These are phyloP conservation scores for Yarrowia phangngaensis DNA, from an alignment of 805 yeast genomes.

Conservation along the genomic window DNA sequence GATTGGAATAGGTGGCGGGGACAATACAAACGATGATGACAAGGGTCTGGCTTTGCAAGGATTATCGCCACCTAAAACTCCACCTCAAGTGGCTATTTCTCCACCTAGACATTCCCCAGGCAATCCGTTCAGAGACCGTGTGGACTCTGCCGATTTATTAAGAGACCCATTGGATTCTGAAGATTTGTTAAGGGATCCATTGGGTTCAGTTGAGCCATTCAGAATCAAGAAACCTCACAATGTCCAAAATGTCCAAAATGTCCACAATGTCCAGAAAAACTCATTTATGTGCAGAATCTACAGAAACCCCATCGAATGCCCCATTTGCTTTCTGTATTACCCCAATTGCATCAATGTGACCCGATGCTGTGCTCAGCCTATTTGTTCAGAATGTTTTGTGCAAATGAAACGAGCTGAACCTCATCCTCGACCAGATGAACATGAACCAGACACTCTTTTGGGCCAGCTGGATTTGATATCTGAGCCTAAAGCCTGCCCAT, in stretches of 20 bases:
- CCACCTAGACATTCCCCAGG: constrained; percentile 7
- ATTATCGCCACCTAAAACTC: constrained; percentile 13
- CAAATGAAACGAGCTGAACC: constrained; percentile 90
- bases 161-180: constrained; percentile 22
- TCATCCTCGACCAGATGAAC: constrained; percentile 77
- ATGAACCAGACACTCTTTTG: constrained; percentile 13
- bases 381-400: constrained; percentile 95
- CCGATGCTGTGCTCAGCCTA: constrained; percentile 87
- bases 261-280: constrained; percentile 29
- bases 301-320: constrained; percentile 74
- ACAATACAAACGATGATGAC: background rate
- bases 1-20: constrained; percentile 30
- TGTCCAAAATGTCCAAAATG: background rate
- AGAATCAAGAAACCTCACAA: too few species aligned
- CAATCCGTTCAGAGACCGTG: constrained; percentile 19
- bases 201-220: too few species aligned
- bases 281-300: constrained; percentile 57
- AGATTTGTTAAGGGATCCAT: too few species aligned
- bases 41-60: background rate
- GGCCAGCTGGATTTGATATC: constrained; percentile 52
- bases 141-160: too few species aligned
- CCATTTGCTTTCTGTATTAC: constrained; percentile 85
- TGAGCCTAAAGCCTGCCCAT: constrained; percentile 89
- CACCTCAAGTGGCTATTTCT: constrained; percentile 13
- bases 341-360: constrained; percentile 75